Evolutionary conservation across 1,284 basidiomycete species (phyloP), one percentile per base, ranked within the genome.

Genomic region (Puccinia coronata): DNA sequence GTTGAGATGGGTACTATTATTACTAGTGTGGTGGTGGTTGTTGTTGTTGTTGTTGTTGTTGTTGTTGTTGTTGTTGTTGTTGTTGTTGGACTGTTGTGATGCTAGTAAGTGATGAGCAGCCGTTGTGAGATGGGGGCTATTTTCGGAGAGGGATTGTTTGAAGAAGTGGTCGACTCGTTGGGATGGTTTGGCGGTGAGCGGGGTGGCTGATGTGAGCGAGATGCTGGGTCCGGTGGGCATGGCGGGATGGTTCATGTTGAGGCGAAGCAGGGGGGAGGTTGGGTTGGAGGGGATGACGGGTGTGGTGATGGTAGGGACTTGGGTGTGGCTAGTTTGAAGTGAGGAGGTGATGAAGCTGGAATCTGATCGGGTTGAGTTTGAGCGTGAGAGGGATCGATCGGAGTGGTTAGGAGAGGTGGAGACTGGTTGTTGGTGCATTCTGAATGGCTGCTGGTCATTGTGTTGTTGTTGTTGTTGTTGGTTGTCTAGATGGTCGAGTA

Each of bases 221-320:
- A 79, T 79, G n/a, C 49, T 79, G 1, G 76, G 76, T 41, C 76
- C 76, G n/a, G 39, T 53, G 9, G 76, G 61, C 76, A 79, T 79
- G 3, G 25, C 76, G 18, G 76, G 76, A 70, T 79, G 76, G 69
- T 79, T 79, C 65, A 79, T 79, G 49, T 79, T 61, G 36, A 79
- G 65, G 36, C 76, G 76, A 6, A 70, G 55, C 11, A 57, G 47
- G 31, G 76, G 76, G 18, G 76, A 79, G 65, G n/a, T 79, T 14
- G 76, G 75, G 47, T 77, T 76, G n/a, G 49, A 71, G 5, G 34
- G 25, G 49, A 69, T 47, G 31, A 25, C 34, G 3, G 20, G 49
- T 9, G 31, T 28, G 9, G 36, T 74, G 72, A 74, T 36, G 53
- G 59, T 36, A 23, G 55, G 73, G 23, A 63, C 23, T 47, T 49